Percentiles rank a stretch among this genome's conserved stretches.
Conservation (phyloP, 2,329 filamentous ascomycete genomes). For the Penicillium sp. region DNA sequence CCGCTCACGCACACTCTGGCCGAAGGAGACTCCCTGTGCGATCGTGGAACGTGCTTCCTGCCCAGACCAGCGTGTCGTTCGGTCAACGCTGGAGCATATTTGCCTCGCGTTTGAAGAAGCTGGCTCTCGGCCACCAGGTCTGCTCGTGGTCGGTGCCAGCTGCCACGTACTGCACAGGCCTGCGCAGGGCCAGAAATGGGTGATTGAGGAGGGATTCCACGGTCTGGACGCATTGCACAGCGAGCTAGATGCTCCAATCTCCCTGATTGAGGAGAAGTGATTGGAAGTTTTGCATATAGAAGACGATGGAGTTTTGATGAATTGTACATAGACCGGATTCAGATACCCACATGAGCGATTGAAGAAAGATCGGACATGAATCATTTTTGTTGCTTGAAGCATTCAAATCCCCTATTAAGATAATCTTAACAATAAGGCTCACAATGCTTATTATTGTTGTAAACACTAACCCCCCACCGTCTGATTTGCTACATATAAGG, state of each 20-base stretch:
- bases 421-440: not conserved
- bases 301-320: conserved; percentile 12
- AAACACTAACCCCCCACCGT: not conserved
- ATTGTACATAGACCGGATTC: conserved; percentile 26
- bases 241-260: conserved; percentile 23
- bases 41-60: conserved; percentile 93
- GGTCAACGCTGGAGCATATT: conserved; percentile 80
- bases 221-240: conserved; percentile 62
- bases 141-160: conserved; percentile 81
- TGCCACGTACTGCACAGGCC: conserved; percentile 74
- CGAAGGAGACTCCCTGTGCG: conserved; percentile 77
- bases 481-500: not conserved
- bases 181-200: conserved; percentile 67
- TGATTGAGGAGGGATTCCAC: conserved; percentile 82
- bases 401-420: not conserved
- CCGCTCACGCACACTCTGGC: conserved; percentile 58
- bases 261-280: conserved; percentile 14
- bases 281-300: conserved; percentile 6
- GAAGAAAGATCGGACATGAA: not conserved
- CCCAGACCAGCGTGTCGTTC: conserved; percentile 88
- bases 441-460: not conserved
- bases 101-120: conserved; percentile 82
- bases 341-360: conserved; percentile 23
- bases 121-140: conserved; percentile 82
- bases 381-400: not conserved